A percentile compares a stretch with the other conserved stretches of the same genome.
Conservation (phyloP, 2,329 filamentous ascomycete species). For the Furcasterigmium furcatum region DNA sequence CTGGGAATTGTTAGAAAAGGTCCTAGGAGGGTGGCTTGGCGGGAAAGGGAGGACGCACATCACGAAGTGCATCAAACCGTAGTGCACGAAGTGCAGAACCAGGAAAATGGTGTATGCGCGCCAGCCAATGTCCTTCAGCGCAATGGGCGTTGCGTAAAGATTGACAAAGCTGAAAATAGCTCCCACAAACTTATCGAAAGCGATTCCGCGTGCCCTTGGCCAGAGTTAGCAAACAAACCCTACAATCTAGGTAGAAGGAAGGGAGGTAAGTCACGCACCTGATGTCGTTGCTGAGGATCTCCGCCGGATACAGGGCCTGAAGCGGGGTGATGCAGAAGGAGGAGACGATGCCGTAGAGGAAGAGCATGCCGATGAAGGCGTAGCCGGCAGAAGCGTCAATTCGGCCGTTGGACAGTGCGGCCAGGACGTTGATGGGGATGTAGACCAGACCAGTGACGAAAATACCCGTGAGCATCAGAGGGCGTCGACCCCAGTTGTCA, state of each 20-base stretch:
- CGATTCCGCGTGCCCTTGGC: conserved; percentile 32
- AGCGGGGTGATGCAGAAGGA: conserved; percentile 41
- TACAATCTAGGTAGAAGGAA: too few relatives aligned
- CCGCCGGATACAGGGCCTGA: conserved; percentile 34
- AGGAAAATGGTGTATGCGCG: conserved; percentile 40
- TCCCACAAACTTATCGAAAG: conserved; percentile 37
- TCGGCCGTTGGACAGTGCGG: conserved; percentile 13
- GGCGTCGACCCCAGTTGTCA: conserved; percentile 41
- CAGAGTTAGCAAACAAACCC: too few relatives aligned
- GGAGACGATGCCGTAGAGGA: conserved; percentile 39
- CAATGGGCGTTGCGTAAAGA: conserved; percentile 33
- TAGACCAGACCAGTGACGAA: conserved; percentile 22
- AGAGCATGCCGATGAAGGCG: conserved; percentile 30
- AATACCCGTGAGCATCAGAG: conserved; percentile 39
- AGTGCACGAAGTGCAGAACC: conserved; percentile 33
- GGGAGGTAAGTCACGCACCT: too few relatives aligned
- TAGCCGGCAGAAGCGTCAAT: conserved; percentile 7
- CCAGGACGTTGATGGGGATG: conserved; percentile 26
- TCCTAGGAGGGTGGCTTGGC: too few relatives aligned
- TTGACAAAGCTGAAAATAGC: conserved; percentile 26
- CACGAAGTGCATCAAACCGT: conserved; percentile 10
- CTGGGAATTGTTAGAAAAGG: too few relatives aligned
- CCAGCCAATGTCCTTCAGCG: conserved; percentile 34
- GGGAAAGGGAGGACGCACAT: too few relatives aligned
- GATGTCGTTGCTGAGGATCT: conserved; percentile 33